These are phyloP conservation scores for Cercospora brassicicola DNA, from an alignment of 2,329 filamentous ascomycete species.

Conservation along the genomic window DNA sequence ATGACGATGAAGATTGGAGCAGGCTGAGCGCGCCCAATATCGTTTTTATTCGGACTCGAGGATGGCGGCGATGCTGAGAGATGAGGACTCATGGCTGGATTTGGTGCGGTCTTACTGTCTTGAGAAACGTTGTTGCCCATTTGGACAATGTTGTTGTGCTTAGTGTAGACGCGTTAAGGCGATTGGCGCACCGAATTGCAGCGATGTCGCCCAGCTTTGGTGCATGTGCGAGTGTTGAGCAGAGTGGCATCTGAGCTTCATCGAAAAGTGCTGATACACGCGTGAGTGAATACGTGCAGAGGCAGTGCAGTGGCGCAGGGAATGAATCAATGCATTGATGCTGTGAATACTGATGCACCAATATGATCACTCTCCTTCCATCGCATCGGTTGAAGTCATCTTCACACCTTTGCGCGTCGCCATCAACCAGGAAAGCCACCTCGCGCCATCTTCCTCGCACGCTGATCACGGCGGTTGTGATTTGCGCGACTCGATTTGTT, in stretches of 20 bases:
- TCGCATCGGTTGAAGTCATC: not conserved
- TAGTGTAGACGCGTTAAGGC: not conserved
- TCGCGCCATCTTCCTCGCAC: constrained; percentile 62
- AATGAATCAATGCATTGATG: not conserved
- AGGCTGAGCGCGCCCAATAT: not conserved
- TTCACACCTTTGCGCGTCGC: not conserved
- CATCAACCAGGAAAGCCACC: constrained; percentile 51
- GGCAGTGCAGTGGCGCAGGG: not conserved
- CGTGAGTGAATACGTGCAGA: not conserved
- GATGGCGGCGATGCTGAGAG: not conserved
- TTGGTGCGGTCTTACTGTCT: not conserved
- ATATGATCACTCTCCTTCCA: not conserved
- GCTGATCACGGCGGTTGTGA: constrained; percentile 75
- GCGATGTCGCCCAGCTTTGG: not conserved
- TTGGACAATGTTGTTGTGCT: not conserved
- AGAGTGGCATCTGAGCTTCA: not conserved
- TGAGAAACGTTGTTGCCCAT: not conserved
- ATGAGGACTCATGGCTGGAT: not conserved
- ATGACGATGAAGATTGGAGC: constrained; percentile 9
- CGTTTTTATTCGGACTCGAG: not conserved
- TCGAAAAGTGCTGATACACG: not conserved
- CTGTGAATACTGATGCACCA: not conserved
- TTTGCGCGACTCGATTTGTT: constrained; percentile 79
- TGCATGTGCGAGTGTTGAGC: not conserved
- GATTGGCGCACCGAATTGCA: not conserved